Conservation (phyloP, 768 basidiomycete species). For the Auricularia heimuer region DNA sequence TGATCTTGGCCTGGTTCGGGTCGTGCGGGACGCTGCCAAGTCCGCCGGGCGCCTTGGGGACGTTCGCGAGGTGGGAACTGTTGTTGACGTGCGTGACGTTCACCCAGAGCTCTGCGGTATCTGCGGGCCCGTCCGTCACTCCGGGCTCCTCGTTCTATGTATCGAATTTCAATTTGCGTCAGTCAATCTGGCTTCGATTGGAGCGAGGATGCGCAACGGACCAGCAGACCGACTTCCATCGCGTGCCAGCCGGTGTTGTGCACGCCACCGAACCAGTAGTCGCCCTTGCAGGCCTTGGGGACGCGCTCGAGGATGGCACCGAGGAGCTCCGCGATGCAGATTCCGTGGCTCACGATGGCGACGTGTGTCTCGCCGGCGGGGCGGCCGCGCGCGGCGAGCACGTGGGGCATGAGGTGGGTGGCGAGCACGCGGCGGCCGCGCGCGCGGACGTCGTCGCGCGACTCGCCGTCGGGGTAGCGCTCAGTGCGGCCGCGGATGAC, state of each 20-base stretch:
- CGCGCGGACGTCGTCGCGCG: constrained; percentile 46
- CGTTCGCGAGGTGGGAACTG: not conserved
- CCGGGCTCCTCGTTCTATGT: not conserved
- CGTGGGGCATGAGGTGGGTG: constrained; percentile 45
- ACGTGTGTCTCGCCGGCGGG: constrained; percentile 29
- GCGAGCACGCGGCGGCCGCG: constrained; percentile 45
- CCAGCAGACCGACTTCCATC: not conserved
- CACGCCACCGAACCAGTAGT: constrained; percentile 1
- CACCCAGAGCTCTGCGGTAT: not conserved
- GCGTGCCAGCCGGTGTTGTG: not conserved
- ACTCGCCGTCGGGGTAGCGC: constrained; percentile 65
- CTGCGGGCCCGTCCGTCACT: not conserved
- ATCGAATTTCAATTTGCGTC: not conserved
- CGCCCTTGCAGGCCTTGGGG: not conserved
- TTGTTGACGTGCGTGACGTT: not conserved
- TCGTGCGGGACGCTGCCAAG: not conserved
- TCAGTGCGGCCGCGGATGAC: constrained; percentile 33
- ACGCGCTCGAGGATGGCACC: not conserved
- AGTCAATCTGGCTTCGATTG: not conserved
- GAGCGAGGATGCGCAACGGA: not conserved
- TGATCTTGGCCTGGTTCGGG: constrained; percentile 1
- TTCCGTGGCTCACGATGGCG: constrained; percentile 66
- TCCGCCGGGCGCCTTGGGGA: not conserved
- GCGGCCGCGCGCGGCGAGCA: constrained; percentile 16
- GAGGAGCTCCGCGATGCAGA: constrained; percentile 45